Base-by-base conservation (phyloP, 257 asterid genomes). In the Handroanthus guayacan region DNA sequence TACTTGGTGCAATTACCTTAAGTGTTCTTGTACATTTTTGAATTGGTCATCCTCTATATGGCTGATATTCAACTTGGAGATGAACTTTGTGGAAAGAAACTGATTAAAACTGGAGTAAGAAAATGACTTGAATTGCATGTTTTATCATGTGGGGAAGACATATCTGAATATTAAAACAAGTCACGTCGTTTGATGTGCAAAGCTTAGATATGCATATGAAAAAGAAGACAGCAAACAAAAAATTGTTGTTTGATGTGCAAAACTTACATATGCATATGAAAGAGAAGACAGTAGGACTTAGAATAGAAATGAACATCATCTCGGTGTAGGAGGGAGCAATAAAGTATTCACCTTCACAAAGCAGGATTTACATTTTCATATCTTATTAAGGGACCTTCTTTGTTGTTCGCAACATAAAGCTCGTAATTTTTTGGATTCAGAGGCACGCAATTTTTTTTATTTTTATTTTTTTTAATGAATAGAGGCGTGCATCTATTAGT, bases 41-140 rank as follows among this genome's bases (percentile, higher is more conserved):
- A 52, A 36, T 44, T 68, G 36, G 55, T n/a, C 63, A 47, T 47
- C 54, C 69, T 48, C 70, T 61, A 34, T 61, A 47, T 51, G 45
- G 45, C 64, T 17, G 56, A 39, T 50, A 9, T 39, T 74, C 56
- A 38, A 36, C 55, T 37, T 75, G 8, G 62, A 62, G 41, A 5
- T 34, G 62, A 72, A 18, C 56, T 55, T 9, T 50, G 74, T 17
- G 18, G 9, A 6, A 25, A 54, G 13, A 54, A 56, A 57, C 67
- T 18, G 25, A 36, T 31, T 44, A 69, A 51, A 6, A 18, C n/a
- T 48, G 50, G 72, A 47, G 31, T 67, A 5, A 11, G 44, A 25
- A 18, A 11, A 50, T 45, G 9, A 11, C 56, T 45, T 67, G 54
- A 2, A 5, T 43, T 69, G 48, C 37, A 13, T 13, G 34, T 8